Evolutionary conservation across 202 grass and related monocot species (phyloP).

Genomic region (Saccharum hybrid): DNA sequence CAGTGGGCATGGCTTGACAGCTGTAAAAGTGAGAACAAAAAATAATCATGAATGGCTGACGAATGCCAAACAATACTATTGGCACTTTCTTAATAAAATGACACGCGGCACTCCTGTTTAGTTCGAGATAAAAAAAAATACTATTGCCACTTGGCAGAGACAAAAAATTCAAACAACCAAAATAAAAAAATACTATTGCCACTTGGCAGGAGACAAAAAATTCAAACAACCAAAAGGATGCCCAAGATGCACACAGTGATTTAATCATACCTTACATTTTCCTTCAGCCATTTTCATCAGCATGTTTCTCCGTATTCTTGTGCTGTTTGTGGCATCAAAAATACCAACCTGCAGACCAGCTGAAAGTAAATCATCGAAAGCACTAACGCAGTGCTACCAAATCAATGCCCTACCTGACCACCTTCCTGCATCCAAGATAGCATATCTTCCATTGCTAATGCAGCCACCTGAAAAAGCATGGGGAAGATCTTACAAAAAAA

Average conservation of each 20-base stretch:
- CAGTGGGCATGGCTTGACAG: background rate
- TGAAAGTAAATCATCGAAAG: slow-evolving; percentile 49
- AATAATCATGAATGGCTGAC: background rate
- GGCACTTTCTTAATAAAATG: no score
- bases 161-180: slow-evolving; percentile 11
- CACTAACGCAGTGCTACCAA: slow-evolving; percentile 21
- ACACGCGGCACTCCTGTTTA: background rate
- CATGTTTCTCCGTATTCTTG: slow-evolving; percentile 88
- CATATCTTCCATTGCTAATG: slow-evolving; percentile 99
- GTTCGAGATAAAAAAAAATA: background rate
- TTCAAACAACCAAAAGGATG: slow-evolving; percentile 25
- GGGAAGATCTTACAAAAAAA: background rate
- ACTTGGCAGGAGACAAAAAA: background rate
- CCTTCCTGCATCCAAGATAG: slow-evolving; percentile 94
- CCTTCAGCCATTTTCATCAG: slow-evolving; percentile 98
- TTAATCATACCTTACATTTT: slow-evolving; percentile 84
- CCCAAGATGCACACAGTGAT: slow-evolving; percentile 1
- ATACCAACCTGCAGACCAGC: slow-evolving; percentile 73
- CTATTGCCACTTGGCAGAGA: background rate
- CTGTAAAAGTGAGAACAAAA: slow-evolving; percentile 10
- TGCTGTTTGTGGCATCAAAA: slow-evolving; percentile 99
- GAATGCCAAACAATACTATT: background rate
- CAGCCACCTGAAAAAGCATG: slow-evolving; percentile 67
- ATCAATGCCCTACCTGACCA: slow-evolving; percentile 68
- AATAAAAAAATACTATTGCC: slow-evolving; percentile 13